Evolutionary conservation across 345 rosid species (phyloP), one percentile per base, ranked within the genome.

Genomic region (Conringia planisiliqua): DNA sequence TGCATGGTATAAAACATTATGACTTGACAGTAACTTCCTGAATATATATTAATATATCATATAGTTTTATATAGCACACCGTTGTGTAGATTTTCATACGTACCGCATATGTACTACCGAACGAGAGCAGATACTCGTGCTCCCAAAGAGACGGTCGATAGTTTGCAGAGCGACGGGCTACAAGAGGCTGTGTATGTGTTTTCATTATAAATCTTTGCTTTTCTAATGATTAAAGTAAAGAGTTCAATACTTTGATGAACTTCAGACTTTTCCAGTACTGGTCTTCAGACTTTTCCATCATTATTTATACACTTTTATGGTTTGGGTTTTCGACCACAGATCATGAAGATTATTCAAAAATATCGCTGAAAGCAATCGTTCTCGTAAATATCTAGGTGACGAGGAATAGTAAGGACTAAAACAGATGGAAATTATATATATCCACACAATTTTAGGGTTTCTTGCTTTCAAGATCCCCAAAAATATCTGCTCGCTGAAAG

Each of bases 61-160:
- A 30, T 14, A 27, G 17, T 46, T 70, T 30, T 22, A 5, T 20
- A 24, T 24, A 24, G 30, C 16, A 44, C 4, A 29, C 22, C 33
- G 32, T 10, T 22, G 6, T 70, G n/a, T 10, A 54, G 36, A 46
- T 7, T 35, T 32, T 35, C 20, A 12, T 52, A 54, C 50, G 26
- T 72, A 78, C 78, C 74, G 8, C 36, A 48, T 38, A 35, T 35
- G 39, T 40, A 68, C 38, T 78, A 14, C 20, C 55, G 3, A 84
- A 81, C 11, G 82, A 84, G 44, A 80, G 85, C 42, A 84, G 40
- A 26, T 59, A 75, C 44, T 72, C 68, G 48, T 78, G 66, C 27
- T 63, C 30, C 85, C 83, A 82, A 16, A 75, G 74, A 16, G 82
- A 14, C 7, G 82, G 82, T n/a, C 39, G 64, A 46, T 77, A 82